phyloP scores from a whole-genome alignment of 495 filamentous ascomycete species.

The Tuber calosporum region DNA sequence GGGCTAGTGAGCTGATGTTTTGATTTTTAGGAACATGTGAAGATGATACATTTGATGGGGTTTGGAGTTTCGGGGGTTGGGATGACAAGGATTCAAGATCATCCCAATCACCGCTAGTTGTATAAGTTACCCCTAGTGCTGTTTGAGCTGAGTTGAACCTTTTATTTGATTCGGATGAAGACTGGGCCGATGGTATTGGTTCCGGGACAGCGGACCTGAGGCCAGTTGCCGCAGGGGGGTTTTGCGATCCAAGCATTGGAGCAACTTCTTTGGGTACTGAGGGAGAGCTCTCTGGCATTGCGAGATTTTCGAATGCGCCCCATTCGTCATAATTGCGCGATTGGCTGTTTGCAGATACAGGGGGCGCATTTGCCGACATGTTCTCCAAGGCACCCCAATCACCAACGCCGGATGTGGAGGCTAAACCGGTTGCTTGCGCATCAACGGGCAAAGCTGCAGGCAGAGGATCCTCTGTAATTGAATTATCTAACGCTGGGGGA shows the following conservation, averaged over 20 bases:
- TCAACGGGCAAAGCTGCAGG: constrained; percentile 5
- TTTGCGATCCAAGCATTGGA: background rate
- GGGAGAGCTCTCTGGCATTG: background rate
- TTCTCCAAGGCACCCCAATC: constrained; percentile 35
- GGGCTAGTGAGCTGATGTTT: constrained; percentile 7
- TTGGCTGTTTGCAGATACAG: constrained; percentile 18
- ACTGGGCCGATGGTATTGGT: background rate
- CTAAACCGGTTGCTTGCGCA: background rate
- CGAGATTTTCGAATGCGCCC: constrained; percentile 18
- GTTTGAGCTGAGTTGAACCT: background rate
- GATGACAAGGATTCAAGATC: constrained; percentile 14
- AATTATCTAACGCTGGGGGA: background rate
- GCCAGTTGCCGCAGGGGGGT: background rate
- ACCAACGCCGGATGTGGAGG: constrained; percentile 10
- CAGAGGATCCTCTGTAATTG: constrained; percentile 11
- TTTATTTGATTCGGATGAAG: background rate
- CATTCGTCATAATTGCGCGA: constrained; percentile 28
- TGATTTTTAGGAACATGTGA: background rate
- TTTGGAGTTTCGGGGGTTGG: background rate
- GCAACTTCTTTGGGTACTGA: background rate
- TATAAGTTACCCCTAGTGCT: background rate
- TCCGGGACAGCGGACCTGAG: background rate
- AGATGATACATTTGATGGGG: constrained; percentile 3
- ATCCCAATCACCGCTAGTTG: constrained; percentile 11
- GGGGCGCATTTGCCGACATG: constrained; percentile 18